Conservation (phyloP, 345 rosid species). For the Trapa bicornis region DNA sequence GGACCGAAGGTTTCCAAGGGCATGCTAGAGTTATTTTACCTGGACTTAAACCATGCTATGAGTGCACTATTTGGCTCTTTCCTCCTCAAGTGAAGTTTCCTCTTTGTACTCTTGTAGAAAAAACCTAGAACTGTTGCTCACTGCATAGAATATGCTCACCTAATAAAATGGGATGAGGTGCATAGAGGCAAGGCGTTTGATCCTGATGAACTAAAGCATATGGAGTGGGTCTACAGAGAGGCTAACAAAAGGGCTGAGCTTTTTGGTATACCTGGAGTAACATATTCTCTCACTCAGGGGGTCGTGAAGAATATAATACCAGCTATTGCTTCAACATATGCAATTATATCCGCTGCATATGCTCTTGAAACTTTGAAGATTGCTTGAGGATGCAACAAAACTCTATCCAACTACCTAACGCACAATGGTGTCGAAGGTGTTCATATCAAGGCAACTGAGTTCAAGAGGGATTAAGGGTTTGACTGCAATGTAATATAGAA, state of each 20-base stretch:
- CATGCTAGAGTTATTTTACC: conserved; percentile 93
- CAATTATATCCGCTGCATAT: conserved; percentile 86
- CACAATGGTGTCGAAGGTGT: conserved; percentile 89
- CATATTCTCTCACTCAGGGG: conserved; percentile 98
- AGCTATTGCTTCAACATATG: conserved; percentile 98
- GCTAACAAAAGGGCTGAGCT: conserved; percentile 94
- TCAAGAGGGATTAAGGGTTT: conserved; percentile 58
- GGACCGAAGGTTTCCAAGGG: conserved; percentile 98
- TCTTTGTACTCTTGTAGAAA: conserved; percentile 87
- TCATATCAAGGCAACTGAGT: conserved; percentile 73
- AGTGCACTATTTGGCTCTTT: conserved; percentile 90
- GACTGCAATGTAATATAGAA: no score
- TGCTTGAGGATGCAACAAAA: conserved; percentile 91
- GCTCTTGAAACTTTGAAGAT: conserved; percentile 90
- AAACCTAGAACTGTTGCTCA: conserved; percentile 96
- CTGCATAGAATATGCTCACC: conserved; percentile 96
- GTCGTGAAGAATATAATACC: conserved; percentile 95
- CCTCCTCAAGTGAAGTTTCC: conserved; percentile 99
- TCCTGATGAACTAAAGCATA: conserved; percentile 84
- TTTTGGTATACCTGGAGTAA: conserved; percentile 94
- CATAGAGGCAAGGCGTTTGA: conserved; percentile 70
- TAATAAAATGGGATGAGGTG: conserved; percentile 86
- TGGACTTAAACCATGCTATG: conserved; percentile 86
- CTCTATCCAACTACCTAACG: conserved; percentile 77
- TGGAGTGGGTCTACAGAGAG: conserved; percentile 92